These are phyloP conservation scores for Pleurozium schreberi DNA, from an alignment of 225 moss, liverwort and hornwort genomes.

Conservation along the genomic window DNA sequence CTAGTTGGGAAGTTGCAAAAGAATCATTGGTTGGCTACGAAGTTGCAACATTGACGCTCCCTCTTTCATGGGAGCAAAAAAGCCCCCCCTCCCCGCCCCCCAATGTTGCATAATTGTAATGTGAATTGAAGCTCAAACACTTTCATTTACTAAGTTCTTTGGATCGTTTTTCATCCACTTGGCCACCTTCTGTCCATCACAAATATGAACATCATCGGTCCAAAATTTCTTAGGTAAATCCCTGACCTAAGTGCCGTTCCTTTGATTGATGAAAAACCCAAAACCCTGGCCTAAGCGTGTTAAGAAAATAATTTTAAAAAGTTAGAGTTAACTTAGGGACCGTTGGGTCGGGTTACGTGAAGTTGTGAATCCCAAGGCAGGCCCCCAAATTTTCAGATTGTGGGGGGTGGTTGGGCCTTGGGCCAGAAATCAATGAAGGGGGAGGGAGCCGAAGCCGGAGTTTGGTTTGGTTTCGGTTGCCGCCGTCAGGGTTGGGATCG, in stretches of 20 bases:
- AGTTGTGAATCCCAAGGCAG: not conserved
- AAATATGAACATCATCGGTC: too few species aligned
- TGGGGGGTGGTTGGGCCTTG: not conserved
- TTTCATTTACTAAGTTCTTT: not conserved
- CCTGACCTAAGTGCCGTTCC: not conserved
- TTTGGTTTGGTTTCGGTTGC: not conserved
- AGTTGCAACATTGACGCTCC: too few species aligned
- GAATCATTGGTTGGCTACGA: fast-evolving
- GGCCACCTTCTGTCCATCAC: not conserved
- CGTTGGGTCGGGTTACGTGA: not conserved
- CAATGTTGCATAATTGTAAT: too few species aligned
- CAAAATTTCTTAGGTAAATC: not conserved
- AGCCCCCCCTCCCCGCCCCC: too few species aligned
- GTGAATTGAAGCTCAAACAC: not conserved
- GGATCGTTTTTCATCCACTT: not conserved
- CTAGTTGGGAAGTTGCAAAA: not conserved
- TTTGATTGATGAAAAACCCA: too few species aligned
- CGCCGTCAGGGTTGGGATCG: not conserved
- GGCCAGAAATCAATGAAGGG: not conserved
- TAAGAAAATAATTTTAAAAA: too few species aligned
- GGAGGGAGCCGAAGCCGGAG: not conserved
- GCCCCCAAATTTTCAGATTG: too few species aligned
- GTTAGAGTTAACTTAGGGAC: not conserved
- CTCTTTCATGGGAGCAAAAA: too few species aligned
- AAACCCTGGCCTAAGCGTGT: not conserved